Evolutionary conservation across 306 rosid genomes (phyloP).

Genomic region (Dalbergia oliveri): DNA sequence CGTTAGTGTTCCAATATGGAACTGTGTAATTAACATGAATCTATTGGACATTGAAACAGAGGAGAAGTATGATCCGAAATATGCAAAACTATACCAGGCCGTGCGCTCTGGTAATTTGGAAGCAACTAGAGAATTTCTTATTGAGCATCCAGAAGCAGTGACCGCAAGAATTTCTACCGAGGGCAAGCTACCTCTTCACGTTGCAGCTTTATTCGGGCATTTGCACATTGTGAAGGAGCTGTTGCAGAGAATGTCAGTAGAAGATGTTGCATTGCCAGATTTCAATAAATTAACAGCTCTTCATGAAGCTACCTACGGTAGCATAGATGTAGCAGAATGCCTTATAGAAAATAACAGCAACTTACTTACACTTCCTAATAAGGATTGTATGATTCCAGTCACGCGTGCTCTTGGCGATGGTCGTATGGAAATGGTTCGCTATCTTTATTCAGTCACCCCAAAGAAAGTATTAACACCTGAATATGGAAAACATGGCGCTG

Average conservation of each 20-base stretch:
- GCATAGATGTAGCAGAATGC: neutral
- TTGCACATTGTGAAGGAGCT: neutral
- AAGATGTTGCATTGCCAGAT: neutral
- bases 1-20: too few relatives aligned
- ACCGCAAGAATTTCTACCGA: neutral
- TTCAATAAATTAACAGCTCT: neutral
- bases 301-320: neutral
- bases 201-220: slow-evolving; percentile 4
- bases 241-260: neutral
- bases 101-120: neutral
- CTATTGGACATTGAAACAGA: neutral
- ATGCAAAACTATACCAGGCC: neutral
- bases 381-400: neutral
- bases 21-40: neutral
- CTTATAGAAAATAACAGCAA: neutral
- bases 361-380: neutral
- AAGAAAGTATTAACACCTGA: neutral
- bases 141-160: neutral
- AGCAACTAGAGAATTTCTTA: neutral
- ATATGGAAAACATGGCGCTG: neutral
- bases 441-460: neutral
- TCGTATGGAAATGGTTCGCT: neutral
- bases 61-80: neutral
- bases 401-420: neutral
- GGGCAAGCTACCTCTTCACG: neutral